Percentiles rank a stretch among this genome's conserved stretches.
Conservation (phyloP, 352 stramenopile species). For the Phytophthora crassamura region DNA sequence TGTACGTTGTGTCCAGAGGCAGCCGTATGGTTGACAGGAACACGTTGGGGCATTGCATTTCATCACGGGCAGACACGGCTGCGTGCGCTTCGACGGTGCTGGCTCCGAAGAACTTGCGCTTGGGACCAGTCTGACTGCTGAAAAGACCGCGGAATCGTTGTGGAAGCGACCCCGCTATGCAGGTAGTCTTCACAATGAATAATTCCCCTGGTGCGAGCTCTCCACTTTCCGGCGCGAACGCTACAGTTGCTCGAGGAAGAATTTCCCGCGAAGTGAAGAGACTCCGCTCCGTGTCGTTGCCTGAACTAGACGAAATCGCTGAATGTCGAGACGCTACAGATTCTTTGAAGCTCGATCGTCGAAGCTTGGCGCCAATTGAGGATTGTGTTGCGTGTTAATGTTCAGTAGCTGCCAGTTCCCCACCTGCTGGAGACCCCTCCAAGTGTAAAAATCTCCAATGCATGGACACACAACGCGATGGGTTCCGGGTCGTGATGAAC, state of each 20-base stretch:
- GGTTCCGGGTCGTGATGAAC: slow-evolving; percentile 35
- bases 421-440: slow-evolving; percentile 26
- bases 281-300: too few species aligned
- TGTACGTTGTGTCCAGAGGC: slow-evolving; percentile 75
- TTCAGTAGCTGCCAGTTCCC: neutral
- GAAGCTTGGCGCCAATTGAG: slow-evolving; percentile 23
- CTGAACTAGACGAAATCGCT: too few species aligned
- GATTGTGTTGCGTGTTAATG: neutral
- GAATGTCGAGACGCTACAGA: too few species aligned
- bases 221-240: too few species aligned
- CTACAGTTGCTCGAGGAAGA: too few species aligned
- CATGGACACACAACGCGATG: slow-evolving; percentile 26
- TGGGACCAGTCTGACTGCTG: slow-evolving; percentile 42
- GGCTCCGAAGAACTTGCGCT: slow-evolving; percentile 34
- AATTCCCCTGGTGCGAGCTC: too few species aligned
- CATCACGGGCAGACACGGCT: slow-evolving; percentile 59
- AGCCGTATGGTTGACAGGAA: too few species aligned
- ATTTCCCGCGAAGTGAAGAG: too few species aligned
- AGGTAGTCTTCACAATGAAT: too few species aligned
- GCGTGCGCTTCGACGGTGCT: neutral
- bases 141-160: too few species aligned
- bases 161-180: too few species aligned
- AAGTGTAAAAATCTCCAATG: slow-evolving; percentile 64
- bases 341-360: slow-evolving; percentile 55
- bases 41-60: slow-evolving; percentile 83